A percentile compares a stretch with the other conserved stretches of the same genome.
phyloP scores from a whole-genome alignment of 2,329 filamentous ascomycete genomes.

The Colletotrichum incanum region DNA sequence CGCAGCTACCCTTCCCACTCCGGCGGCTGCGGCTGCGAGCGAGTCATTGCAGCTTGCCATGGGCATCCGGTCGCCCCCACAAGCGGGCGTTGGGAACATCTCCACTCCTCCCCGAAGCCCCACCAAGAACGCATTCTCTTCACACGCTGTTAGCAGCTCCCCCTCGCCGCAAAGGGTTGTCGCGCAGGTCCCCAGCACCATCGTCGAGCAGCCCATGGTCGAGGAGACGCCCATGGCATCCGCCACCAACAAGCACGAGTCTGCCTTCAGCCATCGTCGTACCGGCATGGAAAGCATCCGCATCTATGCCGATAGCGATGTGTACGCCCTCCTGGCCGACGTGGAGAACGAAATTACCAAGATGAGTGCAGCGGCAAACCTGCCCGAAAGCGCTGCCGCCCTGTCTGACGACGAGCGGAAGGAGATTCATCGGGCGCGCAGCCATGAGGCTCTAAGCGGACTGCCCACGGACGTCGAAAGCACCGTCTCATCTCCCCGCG shows the following conservation, averaged over 20 bases:
- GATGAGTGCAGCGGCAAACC: slow-evolving; percentile 52
- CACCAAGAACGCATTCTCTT: slow-evolving; percentile 59
- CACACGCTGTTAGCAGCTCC: slow-evolving; percentile 56
- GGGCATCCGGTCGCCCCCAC: slow-evolving; percentile 52
- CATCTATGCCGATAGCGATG: slow-evolving; percentile 77
- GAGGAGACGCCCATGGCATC: slow-evolving; percentile 55
- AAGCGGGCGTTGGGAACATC: slow-evolving; percentile 57
- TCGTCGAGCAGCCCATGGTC: slow-evolving; percentile 67
- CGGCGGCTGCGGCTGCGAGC: slow-evolving; percentile 51
- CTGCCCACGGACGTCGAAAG: slow-evolving; percentile 48
- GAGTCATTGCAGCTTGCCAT: slow-evolving; percentile 61
- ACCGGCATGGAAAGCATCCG: slow-evolving; percentile 75
- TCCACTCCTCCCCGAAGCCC: slow-evolving; percentile 74
- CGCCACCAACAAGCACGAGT: slow-evolving; percentile 46
- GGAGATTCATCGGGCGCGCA: slow-evolving; percentile 64
- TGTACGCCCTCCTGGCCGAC: slow-evolving; percentile 77
- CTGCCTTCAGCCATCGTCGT: slow-evolving; percentile 51
- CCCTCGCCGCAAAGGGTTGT: slow-evolving; percentile 67
- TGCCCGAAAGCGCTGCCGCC: slow-evolving; percentile 54
- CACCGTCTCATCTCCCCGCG: slow-evolving; percentile 49
- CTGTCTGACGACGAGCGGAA: slow-evolving; percentile 56
- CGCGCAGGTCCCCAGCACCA: slow-evolving; percentile 70
- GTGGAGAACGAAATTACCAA: slow-evolving; percentile 74
- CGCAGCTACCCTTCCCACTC: slow-evolving; percentile 68
- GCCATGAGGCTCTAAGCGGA: slow-evolving; percentile 66